Evolutionary conservation across 116 monocot genomes (phyloP), one percentile per base, ranked within the genome.

Genomic region (Phalaenopsis hybrid): DNA sequence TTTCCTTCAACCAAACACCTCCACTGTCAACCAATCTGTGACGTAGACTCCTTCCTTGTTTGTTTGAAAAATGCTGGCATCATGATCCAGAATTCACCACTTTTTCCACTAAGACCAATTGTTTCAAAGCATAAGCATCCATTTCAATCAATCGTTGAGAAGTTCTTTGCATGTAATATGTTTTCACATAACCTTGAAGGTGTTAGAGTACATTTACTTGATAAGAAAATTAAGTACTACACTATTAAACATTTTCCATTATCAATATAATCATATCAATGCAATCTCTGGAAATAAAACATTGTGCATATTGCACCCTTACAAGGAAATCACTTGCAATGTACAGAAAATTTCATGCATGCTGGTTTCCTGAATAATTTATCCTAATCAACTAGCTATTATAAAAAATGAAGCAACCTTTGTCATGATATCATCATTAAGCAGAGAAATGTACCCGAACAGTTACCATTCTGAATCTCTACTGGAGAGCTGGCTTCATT

Each of bases 381-480:
- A 45, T 31, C 12, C 45, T 43, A n/a, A 44, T 44, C 21, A 75
- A 44, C 31, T 75, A 75, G 20, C 43, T 44, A 17, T 15, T 74
- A 34, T 34, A 43, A 74, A 20, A 44, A 58, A 58, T 58, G 49
- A 49, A 70, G 44, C 74, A 74, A 43, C 13, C 44, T 18, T 74
- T 43, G 18, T 44, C 41, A 43, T 74, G 44, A 75, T 34, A 45
- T 20, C 43, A 18, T 44, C n/a, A 45, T 45, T 7, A 37, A 75
- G 58, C 58, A 44, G 43, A 57, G 28, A 57, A 55, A n/a, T 31
- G 6, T 61, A 88, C 55, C 79, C 76, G 81, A 63, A 48, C 57
- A 57, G 16, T 87, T 78, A 80, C 87, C 87, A 84, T 86, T 83
- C 21, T 51, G 75, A n/a, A 59, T 12, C 61, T 83, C 84, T 78